phyloP scores from a whole-genome alignment of 148 eudicot genomes.

The Vaccinium macrocarpon region DNA sequence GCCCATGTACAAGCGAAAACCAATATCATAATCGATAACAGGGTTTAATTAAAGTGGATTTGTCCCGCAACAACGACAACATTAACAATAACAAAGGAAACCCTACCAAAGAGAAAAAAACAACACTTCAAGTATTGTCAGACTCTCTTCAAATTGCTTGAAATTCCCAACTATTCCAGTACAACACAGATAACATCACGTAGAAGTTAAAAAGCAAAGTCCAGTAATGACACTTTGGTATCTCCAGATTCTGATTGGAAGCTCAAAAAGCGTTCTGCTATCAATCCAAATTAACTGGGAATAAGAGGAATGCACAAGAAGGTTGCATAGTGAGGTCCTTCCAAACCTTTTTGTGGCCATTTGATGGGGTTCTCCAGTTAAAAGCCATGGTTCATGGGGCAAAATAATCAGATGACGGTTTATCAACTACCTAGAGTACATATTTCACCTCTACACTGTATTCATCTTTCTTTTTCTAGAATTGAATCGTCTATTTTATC shows the following conservation, averaged over 20 bases:
- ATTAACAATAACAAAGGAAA: neutral
- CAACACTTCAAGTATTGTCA: neutral
- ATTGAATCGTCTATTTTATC: neutral
- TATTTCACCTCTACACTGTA: neutral
- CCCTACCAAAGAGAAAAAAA: neutral
- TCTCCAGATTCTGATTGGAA: neutral
- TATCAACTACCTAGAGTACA: neutral
- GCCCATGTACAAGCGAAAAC: neutral
- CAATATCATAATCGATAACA: neutral
- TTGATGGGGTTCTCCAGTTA: too few relatives aligned
- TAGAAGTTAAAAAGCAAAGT: too few relatives aligned
- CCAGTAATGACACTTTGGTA: neutral
- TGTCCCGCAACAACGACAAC: neutral
- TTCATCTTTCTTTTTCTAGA: neutral
- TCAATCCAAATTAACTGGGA: neutral
- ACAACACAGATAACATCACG: neutral
- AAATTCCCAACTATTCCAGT: too few relatives aligned
- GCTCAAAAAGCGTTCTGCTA: neutral
- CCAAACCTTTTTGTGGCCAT: too few relatives aligned
- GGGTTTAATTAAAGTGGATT: neutral
- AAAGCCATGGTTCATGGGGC: too few relatives aligned
- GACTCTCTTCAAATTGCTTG: too few relatives aligned
- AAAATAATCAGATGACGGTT: neutral
- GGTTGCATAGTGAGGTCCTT: too few relatives aligned
- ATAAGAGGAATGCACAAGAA: neutral